phyloP scores from a whole-genome alignment of 2,329 filamentous ascomycete species.

The Fusarium foetens region DNA sequence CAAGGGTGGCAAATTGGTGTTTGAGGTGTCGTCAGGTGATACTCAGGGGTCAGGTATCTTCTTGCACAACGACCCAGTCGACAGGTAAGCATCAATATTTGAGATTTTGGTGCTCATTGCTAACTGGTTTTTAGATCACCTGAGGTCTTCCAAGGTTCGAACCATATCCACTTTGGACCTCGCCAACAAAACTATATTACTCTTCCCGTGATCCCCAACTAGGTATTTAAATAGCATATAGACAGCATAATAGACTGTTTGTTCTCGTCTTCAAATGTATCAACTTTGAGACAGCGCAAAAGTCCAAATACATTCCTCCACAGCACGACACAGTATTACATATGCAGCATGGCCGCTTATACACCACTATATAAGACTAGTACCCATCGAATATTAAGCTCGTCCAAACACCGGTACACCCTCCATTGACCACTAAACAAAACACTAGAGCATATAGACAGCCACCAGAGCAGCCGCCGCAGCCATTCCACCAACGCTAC shows the following conservation, averaged over 20 bases:
- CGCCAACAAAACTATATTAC: slow-evolving; percentile 61
- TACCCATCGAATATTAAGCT: slow-evolving; percentile 3
- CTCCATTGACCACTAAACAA: background rate
- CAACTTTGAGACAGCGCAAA: background rate
- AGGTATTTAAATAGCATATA: background rate
- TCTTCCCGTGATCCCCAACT: slow-evolving; percentile 61
- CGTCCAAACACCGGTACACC: background rate
- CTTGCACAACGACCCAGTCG: slow-evolving; percentile 60
- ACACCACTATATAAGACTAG: background rate
- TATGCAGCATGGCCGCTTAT: background rate
- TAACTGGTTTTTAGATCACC: slow-evolving; percentile 22
- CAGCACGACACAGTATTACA: background rate
- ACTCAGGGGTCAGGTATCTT: slow-evolving; percentile 70
- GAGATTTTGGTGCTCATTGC: accelerated
- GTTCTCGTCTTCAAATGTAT: accelerated
- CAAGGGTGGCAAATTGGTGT: slow-evolving; percentile 61
- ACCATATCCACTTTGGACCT: slow-evolving; percentile 64
- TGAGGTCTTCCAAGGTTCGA: slow-evolving; percentile 54
- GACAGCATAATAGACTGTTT: background rate
- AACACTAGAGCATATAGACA: slow-evolving; percentile 10
- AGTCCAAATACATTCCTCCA: background rate
- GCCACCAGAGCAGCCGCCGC: background rate
- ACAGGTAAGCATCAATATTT: slow-evolving; percentile 50
- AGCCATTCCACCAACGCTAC: slow-evolving; percentile 1
- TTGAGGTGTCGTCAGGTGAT: slow-evolving; percentile 66